Percentiles rank a stretch among this genome's conserved stretches.
Conservation (phyloP, 495 filamentous ascomycete species). For the Pseudomonodictys pantanalensis region DNA sequence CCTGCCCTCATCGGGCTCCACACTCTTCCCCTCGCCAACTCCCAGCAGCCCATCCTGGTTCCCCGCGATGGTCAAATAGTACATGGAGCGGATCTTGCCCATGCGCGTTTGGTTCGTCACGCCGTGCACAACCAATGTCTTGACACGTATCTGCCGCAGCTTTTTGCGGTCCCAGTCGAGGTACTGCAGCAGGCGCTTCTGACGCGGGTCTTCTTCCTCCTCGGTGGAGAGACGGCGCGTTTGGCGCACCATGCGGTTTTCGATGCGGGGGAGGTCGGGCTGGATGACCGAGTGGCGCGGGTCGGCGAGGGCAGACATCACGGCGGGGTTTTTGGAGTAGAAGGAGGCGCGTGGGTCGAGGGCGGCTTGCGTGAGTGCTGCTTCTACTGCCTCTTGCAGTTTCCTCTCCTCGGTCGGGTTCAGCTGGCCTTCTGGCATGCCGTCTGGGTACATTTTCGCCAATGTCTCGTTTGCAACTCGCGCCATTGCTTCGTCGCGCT, state of each 20-base stretch:
- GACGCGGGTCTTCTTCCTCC: slow-evolving; percentile 49
- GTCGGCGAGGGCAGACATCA: slow-evolving; percentile 21
- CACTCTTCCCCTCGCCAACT: slow-evolving; percentile 82
- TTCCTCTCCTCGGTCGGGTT: slow-evolving; percentile 3
- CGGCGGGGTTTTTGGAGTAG: background rate
- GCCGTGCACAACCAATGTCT: slow-evolving; percentile 63
- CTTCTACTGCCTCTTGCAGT: slow-evolving; percentile 15
- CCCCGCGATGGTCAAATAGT: slow-evolving; percentile 73
- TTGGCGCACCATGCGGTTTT: slow-evolving; percentile 22
- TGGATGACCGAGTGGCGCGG: slow-evolving; percentile 15
- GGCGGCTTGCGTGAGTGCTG: slow-evolving; percentile 22
- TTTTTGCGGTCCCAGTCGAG: slow-evolving; percentile 59
- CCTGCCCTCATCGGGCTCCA: slow-evolving; percentile 62
- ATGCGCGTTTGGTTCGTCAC: slow-evolving; percentile 95
- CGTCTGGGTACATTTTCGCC: slow-evolving; percentile 50
- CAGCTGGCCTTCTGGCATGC: slow-evolving; percentile 21
- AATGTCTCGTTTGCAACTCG: slow-evolving; percentile 46
- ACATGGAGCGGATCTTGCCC: slow-evolving; percentile 77
- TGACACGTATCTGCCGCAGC: slow-evolving; percentile 56
- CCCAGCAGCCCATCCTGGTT: slow-evolving; percentile 82
- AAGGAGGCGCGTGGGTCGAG: slow-evolving; percentile 26
- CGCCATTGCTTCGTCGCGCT: slow-evolving; percentile 27
- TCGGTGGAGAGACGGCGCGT: slow-evolving; percentile 17
- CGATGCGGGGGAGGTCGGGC: slow-evolving; percentile 26
- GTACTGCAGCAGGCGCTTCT: slow-evolving; percentile 64